Base-by-base conservation (phyloP, 1,284 basidiomycete species). In the Leccinum pachyderme region DNA sequence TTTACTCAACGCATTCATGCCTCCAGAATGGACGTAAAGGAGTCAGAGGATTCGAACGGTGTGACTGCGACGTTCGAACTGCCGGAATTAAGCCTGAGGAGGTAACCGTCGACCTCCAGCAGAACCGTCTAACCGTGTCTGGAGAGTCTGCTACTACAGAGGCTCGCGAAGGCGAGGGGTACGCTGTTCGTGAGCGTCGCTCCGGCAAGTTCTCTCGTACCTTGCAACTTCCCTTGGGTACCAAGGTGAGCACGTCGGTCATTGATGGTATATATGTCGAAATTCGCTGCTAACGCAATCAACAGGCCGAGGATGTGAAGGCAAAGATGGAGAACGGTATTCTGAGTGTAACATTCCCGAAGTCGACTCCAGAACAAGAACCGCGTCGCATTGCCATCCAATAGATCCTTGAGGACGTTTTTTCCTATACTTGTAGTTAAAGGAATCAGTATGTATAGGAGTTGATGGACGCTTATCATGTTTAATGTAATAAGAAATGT, bases 51-150 rank as follows among this genome's bases (percentile, higher is more conserved):
- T 45, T 54, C 59, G 27, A 75, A 76, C 55, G 59, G 61, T 24
- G 70, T 75, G 18, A 72, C 70, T 3, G 72, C 72, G 25, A 66
- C 70, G 3, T 72, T 78, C 59, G 77, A 79, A 59, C 64, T 79
- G 5, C 78, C 2, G 76, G 77, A 13, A 32, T 78, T 45, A 68
- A 63, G 50, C 73, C 74, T 53, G 72, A 76, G 49, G 69, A 78
- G 55, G 66, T 77, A 43, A 58, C 63, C n/a, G 70, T 78, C 57
- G 67, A 74, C 37, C 59, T 76, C n/a, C 67, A 72, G 51, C 68
- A 73, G 46, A 65, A 71, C 41, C 63, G 67, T 27, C 69, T 78
- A 55, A 44, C 13, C 6, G 41, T 25, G 12, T 44, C 41, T 6
- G 41, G 24, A 12, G 41, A 25, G 24, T 44, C 2, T 25, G 12